phyloP scores from a whole-genome alignment of 129 eudicot species.

The Flaveria trinervia region DNA sequence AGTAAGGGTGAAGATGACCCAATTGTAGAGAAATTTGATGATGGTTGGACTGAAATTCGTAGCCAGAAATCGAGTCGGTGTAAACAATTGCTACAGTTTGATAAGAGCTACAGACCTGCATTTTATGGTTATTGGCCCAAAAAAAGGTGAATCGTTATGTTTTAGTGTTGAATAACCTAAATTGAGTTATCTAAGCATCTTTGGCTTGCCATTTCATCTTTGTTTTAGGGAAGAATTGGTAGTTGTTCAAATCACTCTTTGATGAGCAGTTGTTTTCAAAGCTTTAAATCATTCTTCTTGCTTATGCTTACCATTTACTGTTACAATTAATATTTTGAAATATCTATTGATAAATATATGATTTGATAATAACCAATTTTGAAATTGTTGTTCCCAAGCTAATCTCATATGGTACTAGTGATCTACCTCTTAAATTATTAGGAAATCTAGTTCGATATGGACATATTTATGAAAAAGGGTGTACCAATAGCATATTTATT shows the following conservation, averaged over 20 bases:
- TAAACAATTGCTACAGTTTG: constrained; percentile 85
- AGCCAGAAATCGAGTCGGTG: constrained; percentile 33
- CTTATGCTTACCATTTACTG: background rate
- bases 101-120: constrained; percentile 90
- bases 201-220: background rate
- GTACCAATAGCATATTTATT: background rate
- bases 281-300: background rate
- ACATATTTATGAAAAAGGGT: background rate
- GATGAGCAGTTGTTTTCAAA: background rate
- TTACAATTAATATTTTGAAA: no score
- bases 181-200: background rate
- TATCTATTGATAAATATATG: no score
- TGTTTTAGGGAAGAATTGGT: background rate
- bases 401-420: background rate
- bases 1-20: constrained; percentile 57
- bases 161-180: background rate
- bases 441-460: background rate
- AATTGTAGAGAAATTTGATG: constrained; percentile 44
- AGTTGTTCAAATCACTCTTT: background rate
- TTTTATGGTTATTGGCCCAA: constrained; percentile 91
- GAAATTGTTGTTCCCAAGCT: background rate
- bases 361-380: background rate
- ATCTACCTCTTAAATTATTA: background rate
- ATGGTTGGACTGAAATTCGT: constrained; percentile 44
- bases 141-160: constrained; percentile 54